Evolutionary conservation across 2,329 filamentous ascomycete genomes (phyloP), one percentile per base, ranked within the genome.

Genomic region (Daldinia sp.): DNA sequence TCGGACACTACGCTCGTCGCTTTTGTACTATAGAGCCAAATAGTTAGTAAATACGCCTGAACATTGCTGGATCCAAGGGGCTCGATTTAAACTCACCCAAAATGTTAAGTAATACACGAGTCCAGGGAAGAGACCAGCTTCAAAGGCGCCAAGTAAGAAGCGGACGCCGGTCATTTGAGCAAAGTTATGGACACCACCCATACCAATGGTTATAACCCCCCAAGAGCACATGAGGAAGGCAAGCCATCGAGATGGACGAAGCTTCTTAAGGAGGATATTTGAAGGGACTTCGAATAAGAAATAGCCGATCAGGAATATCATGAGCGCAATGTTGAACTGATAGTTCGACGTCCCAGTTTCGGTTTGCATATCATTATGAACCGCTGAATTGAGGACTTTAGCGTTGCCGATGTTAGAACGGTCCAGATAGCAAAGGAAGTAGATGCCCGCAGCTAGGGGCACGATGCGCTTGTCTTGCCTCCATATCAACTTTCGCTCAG

Each of bases 81-180:
- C 18, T n/a, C 30, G n/a, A 26, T 57, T 26, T 10, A 33, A 39
- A 72, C 75, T 73, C 57, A 77, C 75, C 76, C 92, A 93, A 68
- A 93, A 88, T 0, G 91, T 93, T 54, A 94, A 81, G 72, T 92
- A 93, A 78, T 89, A 73, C 76, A 86, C 86, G 71, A 92, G 79
- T 0, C 90, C 89, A 0, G 89, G 89, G 68, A 93, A 93, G 1
- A 93, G 79, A 0, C 91, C 91, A 3, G 90, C 91, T 79, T 94
- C 92, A 46, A 91, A 87, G 4, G 87, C 82, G 4, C 92, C 92
- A 0, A 94, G 83, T 7, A 93, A 77, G 28, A 93, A 84, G 5
- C 92, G 87, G 68, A 90, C 89, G 6, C 84, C 90, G 1, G 91
- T 85, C n/a, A 94, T 82, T 9, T 86, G 86, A 2, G 80, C 84